Percentiles rank a stretch among this genome's conserved stretches.
phyloP scores from a whole-genome alignment of 1,139 yeast species.

The Blastobotrys aristatus region DNA sequence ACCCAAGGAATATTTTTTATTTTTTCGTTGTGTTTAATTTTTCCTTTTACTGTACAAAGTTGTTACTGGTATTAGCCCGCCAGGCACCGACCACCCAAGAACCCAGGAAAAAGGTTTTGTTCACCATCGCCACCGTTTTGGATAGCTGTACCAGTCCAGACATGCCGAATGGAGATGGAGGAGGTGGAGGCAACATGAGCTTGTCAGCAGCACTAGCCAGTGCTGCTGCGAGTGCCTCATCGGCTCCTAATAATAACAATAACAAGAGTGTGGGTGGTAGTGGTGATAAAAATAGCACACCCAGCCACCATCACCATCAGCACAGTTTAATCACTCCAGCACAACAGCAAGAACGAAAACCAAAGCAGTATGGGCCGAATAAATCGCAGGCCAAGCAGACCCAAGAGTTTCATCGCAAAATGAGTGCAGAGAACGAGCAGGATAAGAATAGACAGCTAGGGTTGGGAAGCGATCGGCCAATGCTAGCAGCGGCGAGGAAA shows the following conservation, averaged over 20 bases:
- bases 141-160: too few species aligned
- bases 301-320: neutral
- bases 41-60: too few species aligned
- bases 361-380: constrained; percentile 16
- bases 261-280: neutral
- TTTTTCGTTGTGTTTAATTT: too few species aligned
- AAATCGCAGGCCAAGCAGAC: constrained; percentile 13
- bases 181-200: too few species aligned
- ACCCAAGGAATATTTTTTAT: too few species aligned
- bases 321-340: neutral
- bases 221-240: constrained; percentile 3
- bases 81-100: too few species aligned
- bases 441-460: neutral
- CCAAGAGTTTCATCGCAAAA: constrained; percentile 6
- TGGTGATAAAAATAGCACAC: neutral
- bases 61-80: too few species aligned
- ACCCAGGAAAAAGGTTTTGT: too few species aligned
- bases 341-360: neutral
- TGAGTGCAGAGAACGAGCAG: too few species aligned
- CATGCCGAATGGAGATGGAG: too few species aligned
- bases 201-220: neutral
- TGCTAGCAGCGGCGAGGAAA: constrained; percentile 14
- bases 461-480: neutral
- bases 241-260: neutral
- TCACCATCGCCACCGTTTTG: too few species aligned